Evolutionary conservation across 1,284 basidiomycete genomes (phyloP), one percentile per base, ranked within the genome.

Genomic region (Xanthoconium separans): DNA sequence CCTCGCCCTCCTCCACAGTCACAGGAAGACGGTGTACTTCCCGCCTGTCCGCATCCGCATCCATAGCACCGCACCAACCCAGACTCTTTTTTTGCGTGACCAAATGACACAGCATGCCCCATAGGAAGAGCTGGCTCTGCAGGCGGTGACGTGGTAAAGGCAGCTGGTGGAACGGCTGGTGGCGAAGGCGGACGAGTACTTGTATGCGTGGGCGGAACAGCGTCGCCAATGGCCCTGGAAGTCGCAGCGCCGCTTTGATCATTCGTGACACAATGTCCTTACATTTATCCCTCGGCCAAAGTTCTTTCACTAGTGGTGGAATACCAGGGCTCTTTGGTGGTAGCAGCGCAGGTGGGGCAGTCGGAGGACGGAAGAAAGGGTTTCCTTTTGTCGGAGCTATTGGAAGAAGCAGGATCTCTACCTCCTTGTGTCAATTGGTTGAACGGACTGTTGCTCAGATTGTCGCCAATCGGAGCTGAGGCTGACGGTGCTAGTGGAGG

Each of bases 11-110:
- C 53, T 80, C 76, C 8, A 68, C 70, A 27, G 82, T 85, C 8
- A 83, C 71, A 45, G 87, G 80, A 53, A 89, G 61, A 50, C 70
- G 71, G n/a, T 55, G 55, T 15, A 79, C 71, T 8, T 71, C 70
- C 56, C 51, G 72, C 67, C 66, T 63, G 41, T 75, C 66, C 10
- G 73, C 68, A 71, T 96, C 92, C 40, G 87, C 87, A 10, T 95
- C 94, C n/a, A 96, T 77, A 39, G 86, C 89, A 52, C 85, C 82
- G 68, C 92, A 92, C 95, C 95, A 98, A 66, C 94, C 95, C 89
- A 27, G 87, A 90, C 70, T 95, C 89, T 57, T 89, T 80, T 64
- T 92, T 85, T 50, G 72, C 81, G 30, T 58, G 62, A 12, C 57
- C 46, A n/a, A 69, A 56, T 42, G 63, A 63, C 40, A 48, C 56